Base-by-base conservation (phyloP, 345 rosid species). In the Noccaea caerulescens region DNA sequence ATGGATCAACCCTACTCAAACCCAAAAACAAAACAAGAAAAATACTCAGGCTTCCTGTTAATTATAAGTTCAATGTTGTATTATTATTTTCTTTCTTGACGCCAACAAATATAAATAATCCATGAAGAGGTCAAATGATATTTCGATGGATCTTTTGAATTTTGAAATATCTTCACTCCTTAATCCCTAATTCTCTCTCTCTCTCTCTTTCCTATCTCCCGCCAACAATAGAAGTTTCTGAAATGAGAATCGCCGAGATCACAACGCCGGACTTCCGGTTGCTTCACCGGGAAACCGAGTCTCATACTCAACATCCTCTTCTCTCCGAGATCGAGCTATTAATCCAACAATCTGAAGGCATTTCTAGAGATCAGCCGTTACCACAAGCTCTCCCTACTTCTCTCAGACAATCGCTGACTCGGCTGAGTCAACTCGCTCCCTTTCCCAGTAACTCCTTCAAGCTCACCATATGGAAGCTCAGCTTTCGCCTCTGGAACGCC, bases 401-500 rank as follows among this genome's bases (percentile, higher is more conserved):
- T 46, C 84, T 94, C 61, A 77, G 82, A 49, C 84, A 81, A 52
- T 33, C 81, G 82, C 79, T 89, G 14, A 54, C 81, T 73, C 91
- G 70, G 46, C 81, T 91, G 58, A 64, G 76, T 55, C 90, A 85
- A 67, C 83, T 84, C 68, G 77, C 77, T 43, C 93, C 92, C 5
- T 82, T 89, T 64, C 80, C 87, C 6, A 2, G 62, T 51, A 88
- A 84, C 69, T 85, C 90, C 16, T 58, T 84, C 75, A 89, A 85
- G 64, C 97, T 91, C 68, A 74, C 81, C 33, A 30, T 89, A 46
- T 91, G 99, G 97, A 94, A 93, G 77, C 91, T 89, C 74, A 84
- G 96, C 71, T 91, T 86, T 73, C 90, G 96, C 61, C 92, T 94
- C 62, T 94, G 99, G 97, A 94, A 92, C 76, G 82, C 99, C 61